A percentile compares a stretch with the other conserved stretches of the same genome.
Conservation (phyloP, 2,329 filamentous ascomycete species). For the Penicillium sp. region DNA sequence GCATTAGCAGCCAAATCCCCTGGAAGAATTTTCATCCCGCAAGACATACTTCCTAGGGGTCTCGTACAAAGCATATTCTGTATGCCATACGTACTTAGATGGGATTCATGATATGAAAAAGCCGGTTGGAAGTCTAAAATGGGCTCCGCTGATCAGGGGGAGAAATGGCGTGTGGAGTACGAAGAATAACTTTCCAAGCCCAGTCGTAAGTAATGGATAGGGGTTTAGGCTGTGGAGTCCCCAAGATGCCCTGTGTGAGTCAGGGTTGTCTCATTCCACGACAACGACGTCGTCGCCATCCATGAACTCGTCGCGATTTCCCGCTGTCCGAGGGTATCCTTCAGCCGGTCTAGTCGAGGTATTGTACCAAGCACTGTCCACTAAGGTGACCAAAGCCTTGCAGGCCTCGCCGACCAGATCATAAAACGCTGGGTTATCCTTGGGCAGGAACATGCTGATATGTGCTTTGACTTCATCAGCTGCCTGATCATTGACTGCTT, state of each 20-base stretch:
- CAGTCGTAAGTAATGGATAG: no score
- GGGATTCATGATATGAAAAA: conserved; percentile 3
- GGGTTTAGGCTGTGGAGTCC: no score
- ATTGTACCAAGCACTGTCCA: conserved; percentile 43
- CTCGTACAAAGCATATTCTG: conserved; percentile 4
- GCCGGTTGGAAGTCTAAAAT: conserved; percentile 13
- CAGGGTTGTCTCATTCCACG: conserved; percentile 25
- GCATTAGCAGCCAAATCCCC: not conserved
- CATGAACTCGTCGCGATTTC: conserved; percentile 27
- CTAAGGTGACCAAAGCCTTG: conserved; percentile 38
- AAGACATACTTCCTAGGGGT: conserved; percentile 2
- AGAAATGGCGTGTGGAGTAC: not conserved
- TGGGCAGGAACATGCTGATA: conserved; percentile 51
- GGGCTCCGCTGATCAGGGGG: conserved; percentile 16
- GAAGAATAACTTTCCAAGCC: no score
- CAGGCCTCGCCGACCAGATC: conserved; percentile 40
- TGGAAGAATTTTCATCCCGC: conserved; percentile 4
- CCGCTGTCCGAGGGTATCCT: no score
- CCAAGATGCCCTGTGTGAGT: not conserved
- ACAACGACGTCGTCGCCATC: conserved; percentile 32
- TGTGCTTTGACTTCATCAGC: conserved; percentile 78
- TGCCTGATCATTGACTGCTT: conserved; percentile 74
- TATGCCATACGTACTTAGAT: conserved; percentile 10
- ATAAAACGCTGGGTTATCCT: conserved; percentile 47
- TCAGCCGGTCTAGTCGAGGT: conserved; percentile 26